Conservation (phyloP, 2,329 filamentous ascomycete species). For the Madurella fahalii region DNA sequence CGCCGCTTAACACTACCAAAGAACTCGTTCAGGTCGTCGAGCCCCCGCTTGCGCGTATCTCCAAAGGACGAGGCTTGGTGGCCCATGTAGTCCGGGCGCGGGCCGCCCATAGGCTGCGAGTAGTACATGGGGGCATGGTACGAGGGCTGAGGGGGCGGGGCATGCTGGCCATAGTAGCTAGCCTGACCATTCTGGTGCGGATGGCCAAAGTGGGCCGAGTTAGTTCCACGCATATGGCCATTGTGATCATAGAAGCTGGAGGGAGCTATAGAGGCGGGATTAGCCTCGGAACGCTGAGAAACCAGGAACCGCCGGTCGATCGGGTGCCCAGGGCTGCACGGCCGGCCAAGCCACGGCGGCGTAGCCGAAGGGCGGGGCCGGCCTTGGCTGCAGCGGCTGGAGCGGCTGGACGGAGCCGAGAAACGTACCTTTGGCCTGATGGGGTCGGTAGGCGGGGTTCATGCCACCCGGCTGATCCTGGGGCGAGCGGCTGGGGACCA, state of each 20-base stretch:
- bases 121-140: constrained; percentile 77
- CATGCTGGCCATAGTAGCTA: constrained; percentile 59
- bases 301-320: neutral
- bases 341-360: too few species aligned
- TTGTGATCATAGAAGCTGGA: constrained; percentile 62
- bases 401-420: neutral
- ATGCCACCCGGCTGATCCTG: constrained; percentile 51
- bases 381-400: too few species aligned
- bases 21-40: constrained; percentile 88
- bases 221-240: constrained; percentile 55
- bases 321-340: too few species aligned
- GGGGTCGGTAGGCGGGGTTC: constrained; percentile 49
- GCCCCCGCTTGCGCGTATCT: constrained; percentile 71
- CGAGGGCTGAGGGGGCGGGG: constrained; percentile 39
- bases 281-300: constrained; percentile 37
- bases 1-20: constrained; percentile 90
- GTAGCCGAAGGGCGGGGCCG: too few species aligned
- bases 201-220: constrained; percentile 48
- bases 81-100: constrained; percentile 58
- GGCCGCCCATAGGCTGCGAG: constrained; percentile 52
- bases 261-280: constrained; percentile 42
- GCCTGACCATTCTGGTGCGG: constrained; percentile 53
- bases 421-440: constrained; percentile 49
- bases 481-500: constrained; percentile 44
- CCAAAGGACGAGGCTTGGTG: constrained; percentile 47